These are phyloP conservation scores for Theileria annulata DNA, from an alignment of 169 alveolate genomes.

Conservation along the genomic window DNA sequence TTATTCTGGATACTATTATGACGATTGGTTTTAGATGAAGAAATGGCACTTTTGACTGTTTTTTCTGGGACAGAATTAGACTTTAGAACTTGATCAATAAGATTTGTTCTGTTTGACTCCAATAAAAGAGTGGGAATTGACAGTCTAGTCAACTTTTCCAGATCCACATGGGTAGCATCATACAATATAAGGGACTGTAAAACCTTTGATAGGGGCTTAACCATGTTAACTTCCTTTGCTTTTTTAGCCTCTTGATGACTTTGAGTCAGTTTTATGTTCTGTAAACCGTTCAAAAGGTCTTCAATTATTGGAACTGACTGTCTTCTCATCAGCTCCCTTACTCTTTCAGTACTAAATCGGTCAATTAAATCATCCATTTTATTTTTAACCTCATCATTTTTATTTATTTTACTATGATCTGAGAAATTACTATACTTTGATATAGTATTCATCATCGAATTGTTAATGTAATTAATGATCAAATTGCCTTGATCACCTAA, in stretches of 20 bases:
- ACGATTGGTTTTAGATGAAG: neutral
- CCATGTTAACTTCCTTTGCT: slow-evolving; percentile 37
- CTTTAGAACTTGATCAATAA: slow-evolving; percentile 35
- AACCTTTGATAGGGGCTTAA: slow-evolving; percentile 46
- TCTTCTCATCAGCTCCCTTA: slow-evolving; percentile 12
- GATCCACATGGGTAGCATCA: slow-evolving; percentile 45
- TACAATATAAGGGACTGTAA: slow-evolving; percentile 48
- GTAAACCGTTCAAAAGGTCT: slow-evolving; percentile 32
- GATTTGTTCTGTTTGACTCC: slow-evolving; percentile 48
- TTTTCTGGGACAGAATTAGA: slow-evolving; percentile 28
- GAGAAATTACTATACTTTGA: neutral
- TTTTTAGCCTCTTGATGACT: slow-evolving; percentile 50
- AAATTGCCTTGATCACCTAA: slow-evolving; percentile 53
- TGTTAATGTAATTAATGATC: slow-evolving; percentile 35
- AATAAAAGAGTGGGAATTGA: slow-evolving; percentile 44
- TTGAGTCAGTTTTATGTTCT: slow-evolving; percentile 20
- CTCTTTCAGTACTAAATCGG: neutral
- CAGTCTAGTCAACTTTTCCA: slow-evolving; percentile 42
- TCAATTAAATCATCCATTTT: slow-evolving; percentile 2
- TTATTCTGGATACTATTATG: neutral
- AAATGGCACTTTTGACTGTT: neutral
- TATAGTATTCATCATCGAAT: slow-evolving; percentile 48
- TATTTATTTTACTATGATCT: neutral
- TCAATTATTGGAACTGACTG: slow-evolving; percentile 45
- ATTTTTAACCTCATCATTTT: neutral